A percentile compares a stretch with the other conserved stretches of the same genome.
Evolutionary conservation across 2,329 filamentous ascomycete genomes (phyloP).

Genomic region (Orbilia quercus): DNA sequence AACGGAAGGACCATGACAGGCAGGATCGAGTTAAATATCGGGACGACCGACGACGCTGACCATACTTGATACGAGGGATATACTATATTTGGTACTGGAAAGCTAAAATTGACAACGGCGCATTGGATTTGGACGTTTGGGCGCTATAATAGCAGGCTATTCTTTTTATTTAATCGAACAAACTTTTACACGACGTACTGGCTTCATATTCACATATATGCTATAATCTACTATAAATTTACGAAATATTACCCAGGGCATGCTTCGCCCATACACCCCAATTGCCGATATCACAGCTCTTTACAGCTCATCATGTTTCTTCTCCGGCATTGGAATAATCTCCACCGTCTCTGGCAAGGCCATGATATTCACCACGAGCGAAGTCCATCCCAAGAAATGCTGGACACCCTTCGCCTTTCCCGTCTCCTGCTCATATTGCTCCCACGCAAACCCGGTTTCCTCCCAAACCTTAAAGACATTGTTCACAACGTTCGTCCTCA

Average conservation of each 20-base stretch:
- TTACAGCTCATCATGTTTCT: constrained; percentile 67
- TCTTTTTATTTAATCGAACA: not conserved
- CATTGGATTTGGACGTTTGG: constrained; percentile 16
- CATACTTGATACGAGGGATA: not conserved
- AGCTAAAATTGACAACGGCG: not conserved
- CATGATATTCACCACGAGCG: constrained; percentile 97
- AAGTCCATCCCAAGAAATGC: constrained; percentile 99
- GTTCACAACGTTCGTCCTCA: constrained; percentile 85
- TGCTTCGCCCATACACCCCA: not conserved
- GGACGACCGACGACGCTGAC: constrained; percentile 41
- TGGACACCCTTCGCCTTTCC: constrained; percentile 94
- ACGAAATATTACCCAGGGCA: constrained; percentile 3
- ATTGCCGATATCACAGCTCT: no score
- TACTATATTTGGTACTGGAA: not conserved
- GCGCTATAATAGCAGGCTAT: not conserved
- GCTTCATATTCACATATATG: not conserved
- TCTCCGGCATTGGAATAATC: constrained; percentile 62
- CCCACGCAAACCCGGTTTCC: constrained; percentile 95
- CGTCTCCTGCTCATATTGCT: constrained; percentile 95
- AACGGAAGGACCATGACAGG: constrained; percentile 28
- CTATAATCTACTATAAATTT: not conserved
- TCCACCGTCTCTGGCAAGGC: constrained; percentile 76
- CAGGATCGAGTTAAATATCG: constrained; percentile 32
- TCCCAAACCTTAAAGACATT: constrained; percentile 90
- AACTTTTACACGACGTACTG: not conserved